Conservation (phyloP, 2,329 filamentous ascomycete genomes). For the Phialemonium atrogriseum region DNA sequence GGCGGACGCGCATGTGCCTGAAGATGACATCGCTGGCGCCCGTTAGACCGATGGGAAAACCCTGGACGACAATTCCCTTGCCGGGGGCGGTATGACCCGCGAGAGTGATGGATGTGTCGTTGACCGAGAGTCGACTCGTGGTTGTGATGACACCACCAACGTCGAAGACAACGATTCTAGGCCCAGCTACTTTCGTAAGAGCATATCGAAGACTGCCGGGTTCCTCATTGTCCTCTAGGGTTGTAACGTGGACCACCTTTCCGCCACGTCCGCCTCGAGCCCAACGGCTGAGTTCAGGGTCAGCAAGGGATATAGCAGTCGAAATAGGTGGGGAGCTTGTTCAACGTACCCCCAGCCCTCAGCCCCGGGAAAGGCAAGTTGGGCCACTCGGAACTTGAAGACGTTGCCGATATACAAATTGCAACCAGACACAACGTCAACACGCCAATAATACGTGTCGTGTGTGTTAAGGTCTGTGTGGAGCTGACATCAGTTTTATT, state of each 20-base stretch:
- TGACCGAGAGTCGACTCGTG: slow-evolving; percentile 33
- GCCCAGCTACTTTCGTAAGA: slow-evolving; percentile 27
- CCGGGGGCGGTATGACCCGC: slow-evolving; percentile 41
- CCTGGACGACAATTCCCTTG: slow-evolving; percentile 25
- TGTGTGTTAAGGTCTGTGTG: slow-evolving; percentile 12
- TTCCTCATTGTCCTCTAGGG: slow-evolving; percentile 21
- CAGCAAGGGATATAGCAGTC: too few species aligned
- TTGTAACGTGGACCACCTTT: slow-evolving; percentile 26
- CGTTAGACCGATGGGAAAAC: slow-evolving; percentile 20
- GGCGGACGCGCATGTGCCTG: slow-evolving; percentile 18
- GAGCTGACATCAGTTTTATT: not conserved
- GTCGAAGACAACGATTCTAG: slow-evolving; percentile 37
- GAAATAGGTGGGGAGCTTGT: too few species aligned
- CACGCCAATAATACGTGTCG: slow-evolving; percentile 22
- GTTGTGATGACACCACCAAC: slow-evolving; percentile 39
- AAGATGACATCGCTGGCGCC: slow-evolving; percentile 20
- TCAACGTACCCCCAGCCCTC: slow-evolving; percentile 22
- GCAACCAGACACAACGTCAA: slow-evolving; percentile 16
- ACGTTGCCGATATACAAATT: slow-evolving; percentile 15
- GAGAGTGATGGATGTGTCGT: slow-evolving; percentile 33
- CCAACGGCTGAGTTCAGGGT: slow-evolving; percentile 17
- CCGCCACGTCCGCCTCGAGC: slow-evolving; percentile 26
- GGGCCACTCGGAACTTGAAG: slow-evolving; percentile 20
- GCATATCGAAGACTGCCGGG: slow-evolving; percentile 26
- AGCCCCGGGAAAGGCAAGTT: slow-evolving; percentile 28